phyloP scores from a whole-genome alignment of 2,329 filamentous ascomycete genomes.

The Dendryphion nanum region DNA sequence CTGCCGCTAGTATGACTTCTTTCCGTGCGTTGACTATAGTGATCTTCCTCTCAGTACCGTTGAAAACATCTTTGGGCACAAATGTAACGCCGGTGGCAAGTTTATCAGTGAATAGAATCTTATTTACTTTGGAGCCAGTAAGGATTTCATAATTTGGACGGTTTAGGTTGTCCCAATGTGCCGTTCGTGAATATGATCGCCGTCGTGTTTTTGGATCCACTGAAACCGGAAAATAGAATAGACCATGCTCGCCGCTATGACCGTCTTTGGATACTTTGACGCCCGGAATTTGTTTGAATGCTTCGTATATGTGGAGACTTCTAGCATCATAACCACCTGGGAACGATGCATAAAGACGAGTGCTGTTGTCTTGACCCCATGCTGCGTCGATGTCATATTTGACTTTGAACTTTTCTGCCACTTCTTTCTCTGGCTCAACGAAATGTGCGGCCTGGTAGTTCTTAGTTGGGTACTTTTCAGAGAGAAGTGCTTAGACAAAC shows the following conservation, averaged over 20 bases:
- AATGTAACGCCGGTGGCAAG: background rate
- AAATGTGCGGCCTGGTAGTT: background rate
- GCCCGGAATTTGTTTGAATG: background rate
- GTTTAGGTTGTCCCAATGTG: background rate
- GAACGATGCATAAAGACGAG: background rate
- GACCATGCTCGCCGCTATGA: slow-evolving; percentile 3
- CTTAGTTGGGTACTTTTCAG: slow-evolving; percentile 1
- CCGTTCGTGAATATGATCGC: slow-evolving; percentile 7
- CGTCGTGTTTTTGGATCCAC: slow-evolving; percentile 4
- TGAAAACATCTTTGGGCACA: slow-evolving; percentile 28
- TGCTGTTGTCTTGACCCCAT: background rate
- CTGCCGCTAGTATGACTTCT: slow-evolving; percentile 60
- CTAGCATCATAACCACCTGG: background rate
- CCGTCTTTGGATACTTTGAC: slow-evolving; percentile 5
- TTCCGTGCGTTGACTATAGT: slow-evolving; percentile 23
- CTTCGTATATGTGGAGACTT: background rate
- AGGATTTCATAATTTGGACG: slow-evolving; percentile 4
- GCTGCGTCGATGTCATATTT: slow-evolving; percentile 18
- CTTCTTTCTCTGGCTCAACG: slow-evolving; percentile 1
- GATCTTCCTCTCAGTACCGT: slow-evolving; percentile 16
- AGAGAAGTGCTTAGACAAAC: slow-evolving; percentile 1
- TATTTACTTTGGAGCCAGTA: background rate
- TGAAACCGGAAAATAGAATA: slow-evolving; percentile 5
- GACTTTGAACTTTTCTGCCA: background rate
- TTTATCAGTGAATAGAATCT: slow-evolving; percentile 2